These are phyloP conservation scores for Roridomyces roridus DNA, from an alignment of 768 basidiomycete species.

Conservation along the genomic window DNA sequence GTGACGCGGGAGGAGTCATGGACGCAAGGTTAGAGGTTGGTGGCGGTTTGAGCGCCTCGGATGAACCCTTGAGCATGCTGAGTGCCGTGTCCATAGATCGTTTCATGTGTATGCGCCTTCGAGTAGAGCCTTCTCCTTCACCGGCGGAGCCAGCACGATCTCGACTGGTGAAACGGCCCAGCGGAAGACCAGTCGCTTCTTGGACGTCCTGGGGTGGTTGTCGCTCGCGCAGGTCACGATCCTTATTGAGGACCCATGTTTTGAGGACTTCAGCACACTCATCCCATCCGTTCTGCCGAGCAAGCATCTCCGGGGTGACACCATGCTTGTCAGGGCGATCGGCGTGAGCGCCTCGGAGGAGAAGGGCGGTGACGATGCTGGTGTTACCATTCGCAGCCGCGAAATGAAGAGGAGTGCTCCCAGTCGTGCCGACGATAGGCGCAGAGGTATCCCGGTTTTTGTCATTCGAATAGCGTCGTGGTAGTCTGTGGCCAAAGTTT, in stretches of 20 bases:
- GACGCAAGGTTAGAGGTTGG: conserved; percentile 36
- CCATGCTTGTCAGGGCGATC: conserved; percentile 90
- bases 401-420: conserved; percentile 95
- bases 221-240: conserved; percentile 64
- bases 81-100: conserved; percentile 80
- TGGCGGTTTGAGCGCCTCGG: conserved; percentile 41
- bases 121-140: conserved; percentile 31
- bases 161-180: conserved; percentile 13
- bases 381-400: conserved; percentile 95
- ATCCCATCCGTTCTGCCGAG: conserved; percentile 79
- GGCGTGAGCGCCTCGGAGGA: conserved; percentile 84
- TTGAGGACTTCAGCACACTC: conserved; percentile 77
- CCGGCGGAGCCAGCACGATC: conserved; percentile 5
- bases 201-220: conserved; percentile 37
- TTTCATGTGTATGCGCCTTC: conserved; percentile 71
- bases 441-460: conserved; percentile 67
- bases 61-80: conserved; percentile 48
- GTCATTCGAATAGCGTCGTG: conserved; percentile 76
- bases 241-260: conserved; percentile 70
- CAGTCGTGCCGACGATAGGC: conserved; percentile 82
- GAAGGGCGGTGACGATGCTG: conserved; percentile 75
- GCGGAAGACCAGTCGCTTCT: conserved; percentile 25
- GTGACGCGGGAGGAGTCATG: conserved; percentile 48
- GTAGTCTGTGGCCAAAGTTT: conserved; percentile 52
- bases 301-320: conserved; percentile 84